Percentiles rank a stretch among this genome's conserved stretches.
Evolutionary conservation across 306 rosid genomes (phyloP).

Genomic region (Malus sieversii): DNA sequence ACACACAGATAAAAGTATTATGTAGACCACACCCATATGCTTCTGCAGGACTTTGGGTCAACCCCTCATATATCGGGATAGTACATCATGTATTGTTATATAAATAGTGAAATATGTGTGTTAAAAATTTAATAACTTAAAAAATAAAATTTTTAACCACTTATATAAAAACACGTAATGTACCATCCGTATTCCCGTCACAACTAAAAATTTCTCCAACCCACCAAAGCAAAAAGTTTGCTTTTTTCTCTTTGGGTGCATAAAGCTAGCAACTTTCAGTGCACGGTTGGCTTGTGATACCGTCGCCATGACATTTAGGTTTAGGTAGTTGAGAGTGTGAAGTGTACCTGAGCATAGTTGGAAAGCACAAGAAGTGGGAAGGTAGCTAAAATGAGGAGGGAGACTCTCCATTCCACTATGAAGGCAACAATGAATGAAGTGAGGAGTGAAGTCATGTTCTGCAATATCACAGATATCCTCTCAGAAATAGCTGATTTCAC

Average conservation of each 20-base stretch:
- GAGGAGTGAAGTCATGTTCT: slow-evolving; percentile 95
- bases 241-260: neutral
- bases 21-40: slow-evolving; percentile 18
- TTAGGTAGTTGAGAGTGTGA: neutral
- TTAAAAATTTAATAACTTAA: too few species aligned
- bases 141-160: too few species aligned
- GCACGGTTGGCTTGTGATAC: neutral
- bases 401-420: slow-evolving; percentile 98
- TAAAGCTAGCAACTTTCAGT: neutral
- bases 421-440: slow-evolving; percentile 96
- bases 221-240: neutral
- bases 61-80: neutral
- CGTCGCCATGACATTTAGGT: neutral
- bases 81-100: too few species aligned
- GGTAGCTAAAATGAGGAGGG: slow-evolving; percentile 79
- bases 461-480: slow-evolving; percentile 87
- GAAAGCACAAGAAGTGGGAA: slow-evolving; percentile 96
- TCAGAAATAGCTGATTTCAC: slow-evolving; percentile 97
- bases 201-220: neutral
- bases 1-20: slow-evolving; percentile 9
- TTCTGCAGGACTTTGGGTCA: slow-evolving; percentile 23
- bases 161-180: too few species aligned
- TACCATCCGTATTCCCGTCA: too few species aligned
- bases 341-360: slow-evolving; percentile 87
- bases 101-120: too few species aligned